Evolutionary conservation across 768 basidiomycete genomes (phyloP).

Genomic region (Auriscalpium vulgare): DNA sequence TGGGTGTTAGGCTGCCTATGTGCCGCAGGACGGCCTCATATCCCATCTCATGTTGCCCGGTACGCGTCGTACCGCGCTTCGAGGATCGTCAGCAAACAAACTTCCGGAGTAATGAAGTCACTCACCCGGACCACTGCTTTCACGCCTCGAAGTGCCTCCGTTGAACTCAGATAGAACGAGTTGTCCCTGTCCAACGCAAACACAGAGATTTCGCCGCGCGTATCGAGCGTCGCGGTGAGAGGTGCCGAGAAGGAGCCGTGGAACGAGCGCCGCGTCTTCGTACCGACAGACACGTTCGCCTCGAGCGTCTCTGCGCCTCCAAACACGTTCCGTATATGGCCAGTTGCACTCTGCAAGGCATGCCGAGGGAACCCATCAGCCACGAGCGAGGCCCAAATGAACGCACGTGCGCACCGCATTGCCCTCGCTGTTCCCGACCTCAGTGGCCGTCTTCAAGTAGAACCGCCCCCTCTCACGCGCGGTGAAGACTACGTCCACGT

Average conservation of each 20-base stretch:
- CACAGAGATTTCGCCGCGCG: constrained; percentile 60
- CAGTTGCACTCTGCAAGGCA: constrained; percentile 57
- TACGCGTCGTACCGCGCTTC: neutral
- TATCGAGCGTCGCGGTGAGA: constrained; percentile 50
- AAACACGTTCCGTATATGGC: constrained; percentile 78
- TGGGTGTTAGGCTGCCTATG: constrained; percentile 59
- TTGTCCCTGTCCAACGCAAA: constrained; percentile 79
- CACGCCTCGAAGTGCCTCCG: constrained; percentile 55
- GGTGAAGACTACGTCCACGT: constrained; percentile 76
- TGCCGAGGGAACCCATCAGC: constrained; percentile 6
- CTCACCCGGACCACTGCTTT: constrained; percentile 72
- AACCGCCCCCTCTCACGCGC: constrained; percentile 70
- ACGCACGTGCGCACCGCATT: constrained; percentile 59
- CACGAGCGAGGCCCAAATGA: neutral
- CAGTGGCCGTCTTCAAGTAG: constrained; percentile 77
- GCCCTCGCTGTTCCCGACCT: constrained; percentile 90
- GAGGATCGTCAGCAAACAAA: neutral
- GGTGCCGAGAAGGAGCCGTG: constrained; percentile 61
- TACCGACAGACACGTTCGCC: constrained; percentile 76
- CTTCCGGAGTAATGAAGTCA: constrained; percentile 10
- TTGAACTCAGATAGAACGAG: constrained; percentile 65
- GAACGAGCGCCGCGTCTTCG: constrained; percentile 80
- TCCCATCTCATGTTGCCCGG: constrained; percentile 65
- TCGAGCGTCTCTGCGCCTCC: constrained; percentile 88
- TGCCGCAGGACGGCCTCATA: constrained; percentile 81